These are phyloP conservation scores for Fraxinus greggii DNA, from an alignment of 305 asterid species.

Conservation along the genomic window DNA sequence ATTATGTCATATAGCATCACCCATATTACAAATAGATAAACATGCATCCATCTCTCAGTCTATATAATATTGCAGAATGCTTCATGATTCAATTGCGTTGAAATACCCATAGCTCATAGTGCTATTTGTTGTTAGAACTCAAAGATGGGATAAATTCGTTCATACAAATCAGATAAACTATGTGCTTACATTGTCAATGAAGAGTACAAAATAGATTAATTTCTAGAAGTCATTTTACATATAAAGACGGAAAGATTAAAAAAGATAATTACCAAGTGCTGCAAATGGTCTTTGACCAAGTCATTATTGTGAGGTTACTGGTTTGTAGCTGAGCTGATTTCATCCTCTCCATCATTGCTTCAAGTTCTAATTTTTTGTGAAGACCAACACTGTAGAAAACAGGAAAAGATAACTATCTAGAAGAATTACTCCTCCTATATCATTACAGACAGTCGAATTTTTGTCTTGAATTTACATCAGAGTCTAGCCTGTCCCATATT, in stretches of 20 bases:
- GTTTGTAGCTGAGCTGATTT: slow-evolving; percentile 58
- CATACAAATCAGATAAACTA: neutral
- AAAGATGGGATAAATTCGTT: neutral
- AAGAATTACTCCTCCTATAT: neutral
- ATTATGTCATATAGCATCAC: too few relatives aligned
- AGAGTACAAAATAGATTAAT: neutral
- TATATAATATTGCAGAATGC: neutral
- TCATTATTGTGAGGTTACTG: slow-evolving; percentile 76
- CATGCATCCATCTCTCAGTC: neutral
- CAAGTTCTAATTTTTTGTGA: slow-evolving; percentile 74
- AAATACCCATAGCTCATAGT: neutral
- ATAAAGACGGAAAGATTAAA: neutral
- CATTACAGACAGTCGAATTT: neutral
- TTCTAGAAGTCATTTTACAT: neutral
- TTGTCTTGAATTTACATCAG: neutral
- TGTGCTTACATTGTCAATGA: neutral
- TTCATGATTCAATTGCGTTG: neutral
- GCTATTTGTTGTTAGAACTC: neutral
- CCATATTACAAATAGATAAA: neutral
- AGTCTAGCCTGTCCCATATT: neutral
- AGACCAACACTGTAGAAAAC: slow-evolving; percentile 74
- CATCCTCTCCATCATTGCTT: slow-evolving; percentile 70
- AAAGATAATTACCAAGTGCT: slow-evolving; percentile 67
- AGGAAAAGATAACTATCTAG: neutral
- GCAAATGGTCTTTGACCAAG: slow-evolving; percentile 89